Percentiles rank a stretch among this genome's conserved stretches.
Evolutionary conservation across 352 stramenopile species (phyloP).

Genomic region (Phytophthora agathidicida): DNA sequence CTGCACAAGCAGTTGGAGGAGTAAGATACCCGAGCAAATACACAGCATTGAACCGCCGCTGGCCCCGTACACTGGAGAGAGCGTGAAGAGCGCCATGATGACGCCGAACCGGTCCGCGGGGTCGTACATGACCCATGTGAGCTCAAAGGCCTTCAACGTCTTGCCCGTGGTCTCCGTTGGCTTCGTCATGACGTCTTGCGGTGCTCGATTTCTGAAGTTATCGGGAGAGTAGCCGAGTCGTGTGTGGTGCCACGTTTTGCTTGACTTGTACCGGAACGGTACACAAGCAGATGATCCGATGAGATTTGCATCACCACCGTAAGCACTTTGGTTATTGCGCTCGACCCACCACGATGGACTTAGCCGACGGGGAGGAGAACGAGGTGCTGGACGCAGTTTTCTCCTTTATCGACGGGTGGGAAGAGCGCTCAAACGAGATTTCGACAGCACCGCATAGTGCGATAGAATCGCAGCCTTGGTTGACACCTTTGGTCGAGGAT

Average conservation of each 20-base stretch:
- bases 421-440: background rate
- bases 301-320: constrained; percentile 18
- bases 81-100: constrained; percentile 74
- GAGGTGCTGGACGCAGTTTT: constrained; percentile 3
- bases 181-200: constrained; percentile 13
- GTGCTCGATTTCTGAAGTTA: constrained; percentile 6
- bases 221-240: constrained; percentile 2
- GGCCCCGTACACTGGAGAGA: constrained; percentile 82
- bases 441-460: background rate
- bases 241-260: constrained; percentile 14
- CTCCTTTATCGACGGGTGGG: constrained; percentile 7
- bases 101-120: constrained; percentile 69
- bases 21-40: background rate
- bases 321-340: constrained; percentile 1
- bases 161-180: constrained; percentile 23
- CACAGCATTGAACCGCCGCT: too few relatives aligned
- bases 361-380: background rate
- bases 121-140: constrained; percentile 85
- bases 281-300: constrained; percentile 10
- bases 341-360: too few relatives aligned
- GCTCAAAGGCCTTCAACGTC: constrained; percentile 60
- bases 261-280: background rate
- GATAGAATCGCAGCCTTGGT: background rate
- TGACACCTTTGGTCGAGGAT: background rate
- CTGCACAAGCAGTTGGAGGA: constrained; percentile 27